Conservation (phyloP, 768 basidiomycete species). For the Suillus fuscotomentosus region DNA sequence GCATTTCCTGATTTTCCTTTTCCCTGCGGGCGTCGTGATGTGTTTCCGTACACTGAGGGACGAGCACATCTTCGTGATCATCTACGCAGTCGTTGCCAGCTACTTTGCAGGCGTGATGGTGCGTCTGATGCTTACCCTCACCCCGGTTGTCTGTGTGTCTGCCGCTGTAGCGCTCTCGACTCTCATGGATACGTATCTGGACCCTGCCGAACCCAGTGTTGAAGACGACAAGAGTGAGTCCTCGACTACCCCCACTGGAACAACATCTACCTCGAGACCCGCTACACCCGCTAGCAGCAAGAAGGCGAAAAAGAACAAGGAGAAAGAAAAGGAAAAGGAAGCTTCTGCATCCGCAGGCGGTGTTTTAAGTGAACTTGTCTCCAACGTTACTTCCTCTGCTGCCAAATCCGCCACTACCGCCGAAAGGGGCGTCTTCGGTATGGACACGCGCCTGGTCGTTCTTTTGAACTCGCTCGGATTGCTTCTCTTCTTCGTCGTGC, state of each 20-base stretch:
- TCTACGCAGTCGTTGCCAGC: slow-evolving; percentile 92
- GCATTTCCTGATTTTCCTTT: slow-evolving; percentile 94
- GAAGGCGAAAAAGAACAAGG: slow-evolving; percentile 57
- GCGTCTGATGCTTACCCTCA: slow-evolving; percentile 95
- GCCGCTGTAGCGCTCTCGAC: slow-evolving; percentile 89
- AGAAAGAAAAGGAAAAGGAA: slow-evolving; percentile 51
- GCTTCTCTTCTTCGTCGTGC: slow-evolving; percentile 88
- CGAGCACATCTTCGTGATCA: slow-evolving; percentile 97
- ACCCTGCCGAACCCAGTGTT: slow-evolving; percentile 68
- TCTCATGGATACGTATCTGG: slow-evolving; percentile 87
- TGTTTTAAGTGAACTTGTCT: slow-evolving; percentile 40
- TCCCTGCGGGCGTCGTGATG: slow-evolving; percentile 93
- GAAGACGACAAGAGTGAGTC: slow-evolving; percentile 10
- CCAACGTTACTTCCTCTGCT: slow-evolving; percentile 36
- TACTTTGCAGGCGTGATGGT: slow-evolving; percentile 99
- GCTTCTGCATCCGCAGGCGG: slow-evolving; percentile 35
- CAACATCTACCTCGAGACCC: slow-evolving; percentile 24
- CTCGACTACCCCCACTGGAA: slow-evolving; percentile 11
- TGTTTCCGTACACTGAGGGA: slow-evolving; percentile 95
- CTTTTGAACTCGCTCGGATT: slow-evolving; percentile 73
- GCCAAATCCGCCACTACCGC: slow-evolving; percentile 22
- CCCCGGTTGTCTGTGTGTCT: slow-evolving; percentile 93
- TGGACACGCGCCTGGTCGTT: slow-evolving; percentile 80
- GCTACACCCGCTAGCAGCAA: slow-evolving; percentile 28
- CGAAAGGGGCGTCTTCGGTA: slow-evolving; percentile 70